phyloP scores from a whole-genome alignment of 805 yeast genomes.

The Pichia rugopelliculosa region DNA sequence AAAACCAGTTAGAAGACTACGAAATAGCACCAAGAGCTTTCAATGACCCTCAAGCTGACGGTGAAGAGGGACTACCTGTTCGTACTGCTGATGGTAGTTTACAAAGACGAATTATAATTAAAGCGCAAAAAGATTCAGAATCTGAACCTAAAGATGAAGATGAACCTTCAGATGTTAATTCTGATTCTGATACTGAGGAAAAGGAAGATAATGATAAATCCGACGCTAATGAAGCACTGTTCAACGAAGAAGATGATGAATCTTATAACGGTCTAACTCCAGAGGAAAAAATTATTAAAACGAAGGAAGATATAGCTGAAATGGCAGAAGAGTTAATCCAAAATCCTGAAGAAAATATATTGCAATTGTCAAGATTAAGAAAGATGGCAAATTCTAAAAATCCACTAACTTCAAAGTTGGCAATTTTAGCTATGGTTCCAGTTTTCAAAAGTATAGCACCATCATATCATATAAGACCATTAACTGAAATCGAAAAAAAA shows the following conservation, averaged over 20 bases:
- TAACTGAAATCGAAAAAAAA: slow-evolving; percentile 70
- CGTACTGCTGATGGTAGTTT: slow-evolving; percentile 64
- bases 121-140: slow-evolving; percentile 14
- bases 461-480: slow-evolving; percentile 75
- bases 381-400: slow-evolving; percentile 65
- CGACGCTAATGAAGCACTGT: slow-evolving; percentile 57
- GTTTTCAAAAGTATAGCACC: slow-evolving; percentile 84
- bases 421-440: slow-evolving; percentile 73
- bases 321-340: slow-evolving; percentile 72
- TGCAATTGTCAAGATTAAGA: slow-evolving; percentile 56
- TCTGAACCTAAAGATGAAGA: slow-evolving; percentile 25
- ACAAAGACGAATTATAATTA: no score
- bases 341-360: slow-evolving; percentile 81
- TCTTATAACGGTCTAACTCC: slow-evolving; percentile 42
- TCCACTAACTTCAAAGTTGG: slow-evolving; percentile 57
- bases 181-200: slow-evolving; percentile 76
- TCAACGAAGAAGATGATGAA: slow-evolving; percentile 26
- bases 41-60: slow-evolving; percentile 33
- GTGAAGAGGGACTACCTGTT: slow-evolving; percentile 73
- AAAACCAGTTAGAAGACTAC: slow-evolving; percentile 66
- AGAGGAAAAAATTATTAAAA: slow-evolving; percentile 45
- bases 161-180: slow-evolving; percentile 38
- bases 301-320: slow-evolving; percentile 80
- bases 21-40: slow-evolving; percentile 64
- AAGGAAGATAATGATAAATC: slow-evolving; percentile 24